Evolutionary conservation across 2,329 filamentous ascomycete species (phyloP).

Genomic region (Exophiala sideris): DNA sequence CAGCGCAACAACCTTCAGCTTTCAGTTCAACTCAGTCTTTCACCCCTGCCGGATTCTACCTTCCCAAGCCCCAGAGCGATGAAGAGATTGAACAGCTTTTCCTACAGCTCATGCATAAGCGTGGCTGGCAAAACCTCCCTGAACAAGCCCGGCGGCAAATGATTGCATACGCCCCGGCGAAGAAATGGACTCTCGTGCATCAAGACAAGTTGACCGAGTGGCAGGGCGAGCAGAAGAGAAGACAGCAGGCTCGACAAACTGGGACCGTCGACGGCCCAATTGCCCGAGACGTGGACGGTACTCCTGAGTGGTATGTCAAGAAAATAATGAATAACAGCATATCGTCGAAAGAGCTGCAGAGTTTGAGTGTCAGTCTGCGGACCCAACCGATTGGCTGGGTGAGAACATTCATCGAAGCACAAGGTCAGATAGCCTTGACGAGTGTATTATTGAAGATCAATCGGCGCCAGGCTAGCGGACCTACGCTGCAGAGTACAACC

Average conservation of each 20-base stretch:
- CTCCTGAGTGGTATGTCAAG: conserved; percentile 96
- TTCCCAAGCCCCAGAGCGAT: conserved; percentile 75
- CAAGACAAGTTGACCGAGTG: conserved; percentile 91
- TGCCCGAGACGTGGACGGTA: conserved; percentile 85
- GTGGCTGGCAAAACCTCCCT: conserved; percentile 94
- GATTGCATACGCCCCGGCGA: conserved; percentile 87
- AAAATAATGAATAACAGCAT: conserved; percentile 96
- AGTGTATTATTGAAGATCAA: conserved; percentile 94
- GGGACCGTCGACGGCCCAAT: conserved; percentile 62
- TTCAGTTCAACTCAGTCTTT: conserved; percentile 51
- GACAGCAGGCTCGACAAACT: conserved; percentile 67
- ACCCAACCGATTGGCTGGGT: conserved; percentile 99
- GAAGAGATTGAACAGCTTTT: conserved; percentile 87
- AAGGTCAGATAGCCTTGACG: conserved; percentile 92
- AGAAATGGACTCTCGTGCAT: conserved; percentile 97
- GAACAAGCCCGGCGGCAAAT: conserved; percentile 94
- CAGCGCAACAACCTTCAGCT: conserved; percentile 43
- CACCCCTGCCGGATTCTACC: conserved; percentile 54
- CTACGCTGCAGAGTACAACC: conserved; percentile 58
- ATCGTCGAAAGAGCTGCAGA: conserved; percentile 84
- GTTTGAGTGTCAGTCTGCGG: conserved; percentile 86
- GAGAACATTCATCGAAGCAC: conserved; percentile 91
- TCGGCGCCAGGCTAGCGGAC: conserved; percentile 73
- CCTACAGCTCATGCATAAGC: conserved; percentile 89
- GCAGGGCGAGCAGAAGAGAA: conserved; percentile 89